These are phyloP conservation scores for Aspergillus sclerotioniger DNA, from an alignment of 495 filamentous ascomycete species.

Conservation along the genomic window DNA sequence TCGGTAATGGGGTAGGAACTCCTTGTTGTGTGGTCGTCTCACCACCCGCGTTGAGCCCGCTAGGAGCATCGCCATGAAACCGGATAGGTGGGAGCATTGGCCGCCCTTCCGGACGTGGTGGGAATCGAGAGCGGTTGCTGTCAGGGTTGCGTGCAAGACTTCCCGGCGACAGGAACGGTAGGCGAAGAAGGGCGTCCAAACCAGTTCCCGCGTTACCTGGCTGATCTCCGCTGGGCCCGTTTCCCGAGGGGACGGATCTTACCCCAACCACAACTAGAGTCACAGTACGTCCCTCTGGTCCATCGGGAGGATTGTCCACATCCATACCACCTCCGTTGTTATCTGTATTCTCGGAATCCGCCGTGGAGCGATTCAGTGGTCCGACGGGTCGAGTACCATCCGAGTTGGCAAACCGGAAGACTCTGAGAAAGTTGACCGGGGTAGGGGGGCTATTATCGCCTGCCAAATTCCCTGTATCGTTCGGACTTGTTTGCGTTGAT, in stretches of 20 bases:
- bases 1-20: constrained; percentile 26
- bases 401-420: constrained; percentile 60
- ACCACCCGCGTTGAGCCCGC: constrained; percentile 38
- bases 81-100: constrained; percentile 54
- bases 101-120: constrained; percentile 40
- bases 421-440: constrained; percentile 58
- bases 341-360: constrained; percentile 17
- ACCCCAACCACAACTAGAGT: constrained; percentile 73
- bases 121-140: constrained; percentile 24
- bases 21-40: constrained; percentile 46
- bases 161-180: constrained; percentile 61
- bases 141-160: constrained; percentile 45
- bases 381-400: constrained; percentile 27
- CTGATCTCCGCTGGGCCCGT: constrained; percentile 43
- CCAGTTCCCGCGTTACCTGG: constrained; percentile 40
- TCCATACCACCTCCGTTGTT: constrained; percentile 32
- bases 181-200: constrained; percentile 46
- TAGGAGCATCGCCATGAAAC: constrained; percentile 47
- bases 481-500: constrained; percentile 38
- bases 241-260: constrained; percentile 60
- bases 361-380: constrained; percentile 20
- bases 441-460: constrained; percentile 32
- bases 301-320: constrained; percentile 45
- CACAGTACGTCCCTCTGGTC: constrained; percentile 59
- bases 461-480: constrained; percentile 27